Evolutionary conservation across 2,329 filamentous ascomycete species (phyloP), one percentile per base, ranked within the genome.

Genomic region (Ophiocordyceps camponoti-leonardi): DNA sequence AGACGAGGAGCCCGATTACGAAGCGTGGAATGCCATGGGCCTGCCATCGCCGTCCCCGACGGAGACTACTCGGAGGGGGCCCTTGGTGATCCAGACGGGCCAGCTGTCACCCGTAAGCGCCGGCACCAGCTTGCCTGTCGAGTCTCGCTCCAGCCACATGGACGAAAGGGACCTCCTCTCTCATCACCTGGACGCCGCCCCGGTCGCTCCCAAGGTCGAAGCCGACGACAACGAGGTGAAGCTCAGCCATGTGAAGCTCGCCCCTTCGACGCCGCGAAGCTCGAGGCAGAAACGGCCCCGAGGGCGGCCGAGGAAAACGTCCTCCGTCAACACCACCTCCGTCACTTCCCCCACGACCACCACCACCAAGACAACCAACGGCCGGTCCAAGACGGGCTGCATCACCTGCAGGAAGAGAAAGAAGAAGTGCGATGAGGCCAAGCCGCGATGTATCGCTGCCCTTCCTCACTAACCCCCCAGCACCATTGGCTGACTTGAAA

Each of bases 301-400:
- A 56, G 87, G 87, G 31, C 74, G 87, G 46, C 87, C 87, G 44
- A 74, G 86, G 61, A 94, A 65, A 79, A 87, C 54, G 83, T 85
- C 37, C 66, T 83, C 35, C 18, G 72, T 71, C 8, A 72, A 77
- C 1, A 70, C 73, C 22, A n/a, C n/a, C 33, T 56, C 67, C 16
- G 64, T 69, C 18, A 64, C 26, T 28, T 28, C 26, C 26, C 5
- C 77, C 44, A 75, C 73, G n/a, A 64, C 26, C 11, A 6, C 26
- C 26, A 8, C 77, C 44, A 75, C 73, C 55, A 93, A 92, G 58
- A 65, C 84, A 44, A 79, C 84, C 47, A 93, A 93, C 59, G 85
- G 84, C 19, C 68, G 79, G 44, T 81, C 78, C 45, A 82, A 81
- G 62, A 82, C 78, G 2, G 79, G 79, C 2, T 82, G 75, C 51